Conservation (phyloP, 2,329 filamentous ascomycete genomes). For the Xylariaceae sp. region DNA sequence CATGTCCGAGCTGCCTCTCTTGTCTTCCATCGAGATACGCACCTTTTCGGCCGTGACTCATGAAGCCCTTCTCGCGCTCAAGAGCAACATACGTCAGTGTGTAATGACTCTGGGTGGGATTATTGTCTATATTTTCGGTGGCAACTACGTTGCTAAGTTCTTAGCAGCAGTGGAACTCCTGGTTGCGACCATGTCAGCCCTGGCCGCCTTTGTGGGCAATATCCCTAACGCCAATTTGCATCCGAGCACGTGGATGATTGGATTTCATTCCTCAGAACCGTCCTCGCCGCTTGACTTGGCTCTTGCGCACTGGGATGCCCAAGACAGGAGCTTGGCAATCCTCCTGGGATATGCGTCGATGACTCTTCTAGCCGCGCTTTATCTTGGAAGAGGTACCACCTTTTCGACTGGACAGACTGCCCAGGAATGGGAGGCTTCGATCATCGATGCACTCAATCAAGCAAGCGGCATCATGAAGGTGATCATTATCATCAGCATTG, state of each 20-base stretch:
- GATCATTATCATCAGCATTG: constrained; percentile 95
- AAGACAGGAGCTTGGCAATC: constrained; percentile 66
- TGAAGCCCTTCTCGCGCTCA: constrained; percentile 58
- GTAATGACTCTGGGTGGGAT: constrained; percentile 37
- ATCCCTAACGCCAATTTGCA: constrained; percentile 37
- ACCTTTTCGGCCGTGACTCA: constrained; percentile 74
- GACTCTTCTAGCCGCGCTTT: constrained; percentile 68
- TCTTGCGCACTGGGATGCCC: constrained; percentile 62
- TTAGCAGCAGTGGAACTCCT: constrained; percentile 22
- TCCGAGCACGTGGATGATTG: constrained; percentile 55
- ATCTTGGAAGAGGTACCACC: constrained; percentile 67
- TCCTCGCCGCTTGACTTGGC: constrained; percentile 45
- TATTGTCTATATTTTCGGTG: constrained; percentile 42
- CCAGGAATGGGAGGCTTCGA: constrained; percentile 64
- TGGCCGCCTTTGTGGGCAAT: constrained; percentile 28
- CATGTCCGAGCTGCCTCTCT: constrained; percentile 45
- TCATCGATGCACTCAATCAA: constrained; percentile 82
- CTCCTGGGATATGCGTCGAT: constrained; percentile 75
- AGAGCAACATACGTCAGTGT: constrained; percentile 44
- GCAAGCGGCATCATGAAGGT: constrained; percentile 97
- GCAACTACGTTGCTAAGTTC: constrained; percentile 37
- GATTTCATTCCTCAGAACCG: constrained; percentile 42
- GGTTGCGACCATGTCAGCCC: constrained; percentile 16
- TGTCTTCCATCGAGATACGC: constrained; percentile 58
- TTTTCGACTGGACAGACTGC: constrained; percentile 55